These are phyloP conservation scores for Penicillium sp. DNA, from an alignment of 2,329 filamentous ascomycete genomes.

Conservation along the genomic window DNA sequence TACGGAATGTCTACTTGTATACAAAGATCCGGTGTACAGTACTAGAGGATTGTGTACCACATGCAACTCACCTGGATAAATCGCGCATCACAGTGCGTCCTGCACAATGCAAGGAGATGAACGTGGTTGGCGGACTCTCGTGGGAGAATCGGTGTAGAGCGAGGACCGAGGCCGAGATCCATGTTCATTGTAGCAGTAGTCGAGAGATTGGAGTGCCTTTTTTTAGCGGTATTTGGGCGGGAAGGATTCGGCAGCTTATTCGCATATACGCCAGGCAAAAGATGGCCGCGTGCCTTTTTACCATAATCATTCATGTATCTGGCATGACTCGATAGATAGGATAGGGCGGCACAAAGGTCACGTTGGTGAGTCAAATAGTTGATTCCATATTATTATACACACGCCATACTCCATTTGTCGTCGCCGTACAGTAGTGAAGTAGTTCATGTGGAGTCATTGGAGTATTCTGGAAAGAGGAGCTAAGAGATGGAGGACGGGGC, in stretches of 20 bases:
- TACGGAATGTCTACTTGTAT: not conserved
- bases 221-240: not conserved
- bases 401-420: not conserved
- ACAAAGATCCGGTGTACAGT: not conserved
- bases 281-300: constrained; percentile 1
- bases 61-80: not conserved
- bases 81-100: not conserved
- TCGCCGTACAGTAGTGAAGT: not conserved
- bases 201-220: not conserved
- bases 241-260: not conserved
- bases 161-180: constrained; percentile 5
- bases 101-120: constrained; percentile 26
- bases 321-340: not conserved
- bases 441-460: not conserved
- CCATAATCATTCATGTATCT: not conserved
- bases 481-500: constrained; percentile 2
- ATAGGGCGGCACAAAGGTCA: too few species aligned
- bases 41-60: not conserved
- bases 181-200: not conserved
- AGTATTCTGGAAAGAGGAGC: constrained; percentile 8
- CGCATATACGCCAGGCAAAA: not conserved
- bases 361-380: not conserved
- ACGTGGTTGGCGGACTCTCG: constrained; percentile 19
- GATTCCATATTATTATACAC: not conserved
- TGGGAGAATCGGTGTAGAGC: constrained; percentile 4